Percentiles rank a stretch among this genome's conserved stretches.
These are phyloP conservation scores for Trichoderma citrinoviride DNA, from an alignment of 2,329 filamentous ascomycete species.

Conservation along the genomic window DNA sequence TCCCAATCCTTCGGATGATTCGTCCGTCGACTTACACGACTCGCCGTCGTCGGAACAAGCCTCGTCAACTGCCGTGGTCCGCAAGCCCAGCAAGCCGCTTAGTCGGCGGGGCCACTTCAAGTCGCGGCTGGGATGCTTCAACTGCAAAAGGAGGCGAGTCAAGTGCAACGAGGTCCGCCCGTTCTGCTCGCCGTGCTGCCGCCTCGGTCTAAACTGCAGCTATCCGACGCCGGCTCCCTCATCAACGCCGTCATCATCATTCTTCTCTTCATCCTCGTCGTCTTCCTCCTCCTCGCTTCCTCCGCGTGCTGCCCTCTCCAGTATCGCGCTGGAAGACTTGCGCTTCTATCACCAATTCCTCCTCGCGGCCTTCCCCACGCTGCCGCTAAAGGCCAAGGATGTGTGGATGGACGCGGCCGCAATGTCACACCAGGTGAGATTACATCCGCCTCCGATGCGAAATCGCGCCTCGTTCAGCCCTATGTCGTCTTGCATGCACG, in stretches of 20 bases:
- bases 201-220: constrained; percentile 36
- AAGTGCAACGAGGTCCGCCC: constrained; percentile 35
- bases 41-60: not conserved
- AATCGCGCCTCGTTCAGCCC: not conserved
- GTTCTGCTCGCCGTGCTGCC: constrained; percentile 33
- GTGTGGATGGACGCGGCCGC: constrained; percentile 37
- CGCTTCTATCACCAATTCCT: constrained; percentile 52
- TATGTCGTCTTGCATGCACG: not conserved
- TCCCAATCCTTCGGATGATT: constrained; percentile 14
- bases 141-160: constrained; percentile 34
- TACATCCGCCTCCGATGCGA: too few relatives aligned
- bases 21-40: constrained; percentile 16
- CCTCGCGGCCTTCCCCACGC: constrained; percentile 39
- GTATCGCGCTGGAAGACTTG: constrained; percentile 44
- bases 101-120: constrained; percentile 31
- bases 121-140: constrained; percentile 36
- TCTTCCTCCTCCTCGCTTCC: not conserved
- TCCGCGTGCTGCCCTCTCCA: constrained; percentile 22
- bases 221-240: constrained; percentile 28
- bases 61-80: not conserved
- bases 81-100: constrained; percentile 14
- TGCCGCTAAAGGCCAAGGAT: constrained; percentile 34
- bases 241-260: not conserved
- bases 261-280: not conserved
- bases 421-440: constrained; percentile 36